These are phyloP conservation scores for Plenodomus lindquistii DNA, from an alignment of 2,329 filamentous ascomycete genomes.

Conservation along the genomic window DNA sequence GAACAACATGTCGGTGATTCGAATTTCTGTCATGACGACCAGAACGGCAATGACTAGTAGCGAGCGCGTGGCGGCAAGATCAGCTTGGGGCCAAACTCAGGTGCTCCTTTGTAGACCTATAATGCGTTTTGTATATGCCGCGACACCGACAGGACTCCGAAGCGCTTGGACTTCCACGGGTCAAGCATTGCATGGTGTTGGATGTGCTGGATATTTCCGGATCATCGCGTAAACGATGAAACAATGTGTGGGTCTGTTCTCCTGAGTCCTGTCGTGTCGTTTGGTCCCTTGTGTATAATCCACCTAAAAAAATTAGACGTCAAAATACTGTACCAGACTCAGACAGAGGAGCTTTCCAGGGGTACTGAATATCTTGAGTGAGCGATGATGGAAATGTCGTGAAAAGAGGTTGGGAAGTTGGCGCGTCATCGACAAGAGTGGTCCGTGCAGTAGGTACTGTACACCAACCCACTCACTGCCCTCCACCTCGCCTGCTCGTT, in stretches of 20 bases:
- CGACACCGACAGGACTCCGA: neutral
- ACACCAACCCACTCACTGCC: no score
- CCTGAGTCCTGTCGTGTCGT: neutral
- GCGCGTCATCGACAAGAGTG: no score
- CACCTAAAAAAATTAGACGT: no score
- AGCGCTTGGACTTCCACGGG: neutral
- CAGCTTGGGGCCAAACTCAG: neutral
- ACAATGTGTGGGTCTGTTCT: conserved; percentile 1
- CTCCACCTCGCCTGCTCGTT: no score
- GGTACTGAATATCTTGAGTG: no score
- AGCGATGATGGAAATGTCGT: no score
- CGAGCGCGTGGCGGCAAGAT: neutral
- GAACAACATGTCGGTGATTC: neutral
- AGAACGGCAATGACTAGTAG: no score
- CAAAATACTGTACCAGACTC: no score
- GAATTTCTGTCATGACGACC: neutral
- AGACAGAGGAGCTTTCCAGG: no score
- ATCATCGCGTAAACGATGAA: conserved; percentile 1
- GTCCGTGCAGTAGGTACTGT: no score
- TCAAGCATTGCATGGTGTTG: neutral
- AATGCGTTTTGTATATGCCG: neutral
- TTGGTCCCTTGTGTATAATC: neutral
- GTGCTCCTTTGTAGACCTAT: no score
- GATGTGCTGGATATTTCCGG: neutral
- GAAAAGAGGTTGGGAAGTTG: no score